Base-by-base conservation (phyloP, 495 filamentous ascomycete species). In the Neurospora sp. region DNA sequence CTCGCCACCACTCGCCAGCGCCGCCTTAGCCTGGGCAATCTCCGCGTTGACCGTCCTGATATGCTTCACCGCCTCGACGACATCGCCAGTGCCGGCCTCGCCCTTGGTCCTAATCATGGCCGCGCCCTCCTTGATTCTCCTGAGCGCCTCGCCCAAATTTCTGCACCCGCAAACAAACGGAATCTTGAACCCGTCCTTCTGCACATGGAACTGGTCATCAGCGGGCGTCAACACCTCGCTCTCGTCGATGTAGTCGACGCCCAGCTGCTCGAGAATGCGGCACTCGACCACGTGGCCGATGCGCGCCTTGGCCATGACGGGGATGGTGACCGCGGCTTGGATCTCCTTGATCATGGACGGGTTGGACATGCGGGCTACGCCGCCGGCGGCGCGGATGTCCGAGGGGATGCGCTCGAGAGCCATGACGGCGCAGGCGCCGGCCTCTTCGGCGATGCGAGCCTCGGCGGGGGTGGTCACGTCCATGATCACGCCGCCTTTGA, bases 61-160 rank as follows among this genome's bases (percentile, higher is more conserved):
- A 87, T 99, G 96, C 82, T 91, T 90, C 37, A 98, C 96, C 47
- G 96, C 96, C 85, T 98, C 96, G 73, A 99, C 92, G 38, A 99
- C 92, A 80, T 99, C 96, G 53, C 96, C 96, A n/a, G 96, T 99
- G 68, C 96, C 96, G 42, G 96, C 96, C 82, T 99, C 96, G 47
- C 96, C 96, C 86, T 99, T 99, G 72, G 96, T 99, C 74, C 96
- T 90, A 83, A 99, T 98, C 96, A 99, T 98, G 41, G 96, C 95
- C 16, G 96, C 96, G 70, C 96, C 96, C 83, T 99, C 96, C 73
- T 87, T 88, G 80, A 99, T 97, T 61, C 96, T 89, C 61, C 96
- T 87, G 73, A 99, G 88, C 44, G 96, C 96, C 85, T 99, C 96
- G 68, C 94, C 94, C 16, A 99, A 85, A 85, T 97, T 96, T 69